Conservation (phyloP, 2,329 filamentous ascomycete species). For the Penicillium janthinellum region DNA sequence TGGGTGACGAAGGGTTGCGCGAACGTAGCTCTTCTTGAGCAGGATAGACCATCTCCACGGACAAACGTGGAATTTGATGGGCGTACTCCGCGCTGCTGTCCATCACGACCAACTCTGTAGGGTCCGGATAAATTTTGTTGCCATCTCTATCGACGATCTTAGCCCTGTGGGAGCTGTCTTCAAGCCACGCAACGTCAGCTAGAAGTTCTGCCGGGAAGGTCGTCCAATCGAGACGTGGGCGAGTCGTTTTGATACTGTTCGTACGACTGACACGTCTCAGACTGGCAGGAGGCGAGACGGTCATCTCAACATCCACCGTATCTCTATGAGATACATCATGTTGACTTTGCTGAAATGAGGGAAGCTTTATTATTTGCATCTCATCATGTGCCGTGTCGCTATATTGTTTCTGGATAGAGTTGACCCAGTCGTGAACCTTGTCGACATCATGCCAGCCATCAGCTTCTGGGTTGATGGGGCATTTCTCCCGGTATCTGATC, state of each 20-base stretch:
- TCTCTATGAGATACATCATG: slow-evolving; percentile 20
- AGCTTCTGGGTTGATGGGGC: slow-evolving; percentile 69
- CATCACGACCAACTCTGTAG: slow-evolving; percentile 25
- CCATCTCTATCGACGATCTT: slow-evolving; percentile 80
- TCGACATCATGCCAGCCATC: slow-evolving; percentile 77
- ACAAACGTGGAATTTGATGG: slow-evolving; percentile 22
- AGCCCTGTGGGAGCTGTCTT: slow-evolving; percentile 76
- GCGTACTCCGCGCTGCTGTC: slow-evolving; percentile 15
- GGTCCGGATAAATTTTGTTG: slow-evolving; percentile 62
- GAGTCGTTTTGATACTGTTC: slow-evolving; percentile 61
- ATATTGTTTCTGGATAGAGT: slow-evolving; percentile 61
- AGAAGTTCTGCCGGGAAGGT: slow-evolving; percentile 82
- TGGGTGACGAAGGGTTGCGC: slow-evolving; percentile 42
- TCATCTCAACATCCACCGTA: slow-evolving; percentile 28
- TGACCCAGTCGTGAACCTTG: slow-evolving; percentile 74
- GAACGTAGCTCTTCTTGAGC: slow-evolving; percentile 25
- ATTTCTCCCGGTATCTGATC: slow-evolving; percentile 75
- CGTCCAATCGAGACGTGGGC: slow-evolving; percentile 81
- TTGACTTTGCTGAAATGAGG: slow-evolving; percentile 40
- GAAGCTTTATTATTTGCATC: slow-evolving; percentile 49
- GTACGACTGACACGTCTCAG: slow-evolving; percentile 46
- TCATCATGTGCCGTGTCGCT: slow-evolving; percentile 48
- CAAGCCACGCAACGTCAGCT: slow-evolving; percentile 88
- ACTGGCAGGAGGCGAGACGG: slow-evolving; percentile 43
- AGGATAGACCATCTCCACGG: slow-evolving; percentile 21